These are phyloP conservation scores for Yamadazyma membranifaciens DNA, from an alignment of 1,139 yeast genomes.

Conservation along the genomic window DNA sequence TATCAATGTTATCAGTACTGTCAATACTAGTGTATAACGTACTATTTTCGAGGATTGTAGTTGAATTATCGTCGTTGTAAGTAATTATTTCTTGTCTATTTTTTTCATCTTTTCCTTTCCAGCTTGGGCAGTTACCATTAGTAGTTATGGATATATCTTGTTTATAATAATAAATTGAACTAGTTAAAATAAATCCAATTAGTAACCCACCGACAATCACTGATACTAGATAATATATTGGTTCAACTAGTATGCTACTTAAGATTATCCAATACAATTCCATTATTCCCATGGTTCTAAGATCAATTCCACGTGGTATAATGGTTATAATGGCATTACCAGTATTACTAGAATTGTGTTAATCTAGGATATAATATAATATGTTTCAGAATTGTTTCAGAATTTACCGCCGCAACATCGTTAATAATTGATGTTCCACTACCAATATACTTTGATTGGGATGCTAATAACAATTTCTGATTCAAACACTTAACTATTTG, in stretches of 20 bases:
- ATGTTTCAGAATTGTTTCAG: slow-evolving; percentile 3
- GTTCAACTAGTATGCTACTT: background rate
- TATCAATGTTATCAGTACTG: slow-evolving; percentile 1
- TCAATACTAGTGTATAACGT: no score
- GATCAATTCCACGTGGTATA: background rate
- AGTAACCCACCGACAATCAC: background rate
- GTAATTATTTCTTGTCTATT: no score
- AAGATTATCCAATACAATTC: background rate
- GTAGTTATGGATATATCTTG: background rate
- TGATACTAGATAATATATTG: background rate
- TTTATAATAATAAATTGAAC: background rate
- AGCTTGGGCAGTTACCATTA: no score
- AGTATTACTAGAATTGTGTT: no score
- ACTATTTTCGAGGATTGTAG: no score
- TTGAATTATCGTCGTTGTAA: no score
- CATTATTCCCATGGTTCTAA: background rate
- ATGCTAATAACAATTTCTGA: background rate
- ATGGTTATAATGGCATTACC: no score
- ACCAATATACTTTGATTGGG: no score
- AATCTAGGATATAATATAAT: no score
- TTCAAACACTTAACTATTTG: background rate
- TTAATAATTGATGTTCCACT: background rate
- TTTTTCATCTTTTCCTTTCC: no score
- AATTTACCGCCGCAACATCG: background rate
- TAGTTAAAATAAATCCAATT: background rate